Evolutionary conservation across 2,329 filamentous ascomycete species (phyloP), one percentile per base, ranked within the genome.

Genomic region (Fusarium citri): DNA sequence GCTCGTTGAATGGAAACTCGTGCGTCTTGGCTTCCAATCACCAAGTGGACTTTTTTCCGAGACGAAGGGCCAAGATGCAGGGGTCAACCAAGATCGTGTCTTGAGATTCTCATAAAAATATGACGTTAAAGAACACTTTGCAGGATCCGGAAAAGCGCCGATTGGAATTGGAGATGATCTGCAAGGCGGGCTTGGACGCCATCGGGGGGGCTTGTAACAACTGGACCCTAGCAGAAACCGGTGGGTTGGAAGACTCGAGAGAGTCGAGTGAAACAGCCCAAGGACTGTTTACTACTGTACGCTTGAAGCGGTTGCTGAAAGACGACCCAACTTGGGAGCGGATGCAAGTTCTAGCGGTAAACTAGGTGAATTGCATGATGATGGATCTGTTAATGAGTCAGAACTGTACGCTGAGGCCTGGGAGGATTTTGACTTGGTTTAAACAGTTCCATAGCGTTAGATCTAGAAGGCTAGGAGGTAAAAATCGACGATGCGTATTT

Each of bases 111-210:
- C 46, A 63, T 55, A 54, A 56, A 34, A 46, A 43, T 42, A 73
- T 72, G 73, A 74, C 69, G 61, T 64, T 63, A 57, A 50, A 23
- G 46, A 63, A 61, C 54, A 62, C 72, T 64, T 72, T 67, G 58
- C 67, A 50, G 47, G 45, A 63, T 76, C 71, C 43, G 76, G 75
- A 69, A 75, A 76, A 69, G 76, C 68, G 75, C 64, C 73, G 76
- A 76, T 78, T 67, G 58, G 62, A 76, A 73, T 68, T 72, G 74
- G 76, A 78, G 69, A 76, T 74, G 76, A 78, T 78, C 76, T 74
- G 67, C 75, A 55, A 64, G 49, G 60, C 59, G 51, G 65, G 65
- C 51, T 72, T 55, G 51, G 66, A 53, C 56, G 59, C 66, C 55
- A 72, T 64, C 55, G 49, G 41, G 61, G 55, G 61, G 55, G 58